These are phyloP conservation scores for Rubia yunnanensis DNA, from an alignment of 257 asterid species.

Conservation along the genomic window DNA sequence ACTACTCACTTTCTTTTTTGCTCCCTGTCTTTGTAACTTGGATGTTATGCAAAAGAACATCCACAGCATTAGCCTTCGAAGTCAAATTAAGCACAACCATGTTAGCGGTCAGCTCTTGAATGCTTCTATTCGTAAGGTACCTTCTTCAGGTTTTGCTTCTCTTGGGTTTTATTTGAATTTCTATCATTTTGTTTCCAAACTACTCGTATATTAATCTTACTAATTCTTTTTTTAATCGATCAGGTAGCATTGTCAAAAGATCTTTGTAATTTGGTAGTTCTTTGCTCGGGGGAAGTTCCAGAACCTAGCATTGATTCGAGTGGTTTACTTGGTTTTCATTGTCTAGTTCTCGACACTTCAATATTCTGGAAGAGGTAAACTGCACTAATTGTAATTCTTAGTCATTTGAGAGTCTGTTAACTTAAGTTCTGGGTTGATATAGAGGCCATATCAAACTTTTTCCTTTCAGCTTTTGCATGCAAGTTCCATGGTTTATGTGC, in stretches of 20 bases:
- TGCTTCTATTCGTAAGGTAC: conserved; percentile 70
- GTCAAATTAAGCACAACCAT: conserved; percentile 31
- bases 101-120: conserved; percentile 42
- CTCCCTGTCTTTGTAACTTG: conserved; percentile 16
- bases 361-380: conserved; percentile 71
- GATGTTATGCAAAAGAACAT: conserved; percentile 48
- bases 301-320: conserved; percentile 33
- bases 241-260: conserved; percentile 83
- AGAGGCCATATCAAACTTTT: neutral
- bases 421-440: neutral
- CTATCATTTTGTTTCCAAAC: neutral
- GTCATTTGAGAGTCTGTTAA: neutral
- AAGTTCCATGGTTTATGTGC: neutral
- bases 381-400: neutral
- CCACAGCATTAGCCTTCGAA: conserved; percentile 36
- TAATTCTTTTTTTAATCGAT: conserved; percentile 17
- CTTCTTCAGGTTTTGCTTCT: conserved; percentile 4
- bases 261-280: conserved; percentile 51
- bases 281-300: conserved; percentile 63
- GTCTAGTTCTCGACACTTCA: conserved; percentile 74
- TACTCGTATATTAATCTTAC: conserved; percentile 1
- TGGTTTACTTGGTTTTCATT: conserved; percentile 47
- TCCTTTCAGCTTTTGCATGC: conserved; percentile 3
- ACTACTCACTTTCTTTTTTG: conserved; percentile 9
- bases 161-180: neutral